A percentile compares a stretch with the other conserved stretches of the same genome.
These are phyloP conservation scores for Dendrothele bispora DNA, from an alignment of 768 basidiomycete genomes.

Conservation along the genomic window DNA sequence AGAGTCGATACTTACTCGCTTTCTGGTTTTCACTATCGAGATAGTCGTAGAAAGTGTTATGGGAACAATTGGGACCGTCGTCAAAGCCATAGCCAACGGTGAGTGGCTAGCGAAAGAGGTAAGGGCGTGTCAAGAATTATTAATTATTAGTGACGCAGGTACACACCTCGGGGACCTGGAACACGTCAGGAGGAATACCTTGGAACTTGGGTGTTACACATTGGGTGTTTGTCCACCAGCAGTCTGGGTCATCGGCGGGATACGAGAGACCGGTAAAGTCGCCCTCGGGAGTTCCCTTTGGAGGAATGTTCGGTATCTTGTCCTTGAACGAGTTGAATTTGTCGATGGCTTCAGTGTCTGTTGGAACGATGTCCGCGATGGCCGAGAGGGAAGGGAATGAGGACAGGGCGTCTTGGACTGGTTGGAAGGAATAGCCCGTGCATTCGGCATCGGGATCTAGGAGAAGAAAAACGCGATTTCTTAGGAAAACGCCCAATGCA, in stretches of 20 bases:
- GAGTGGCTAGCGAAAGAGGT: neutral
- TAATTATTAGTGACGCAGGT: neutral
- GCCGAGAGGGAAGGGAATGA: slow-evolving; percentile 47
- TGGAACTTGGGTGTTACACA: slow-evolving; percentile 48
- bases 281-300: neutral
- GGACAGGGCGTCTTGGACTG: slow-evolving; percentile 26
- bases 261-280: slow-evolving; percentile 25
- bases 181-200: slow-evolving; percentile 43
- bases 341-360: slow-evolving; percentile 38
- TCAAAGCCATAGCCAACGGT: slow-evolving; percentile 63
- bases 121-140: neutral
- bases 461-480: too few species aligned
- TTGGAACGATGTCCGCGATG: slow-evolving; percentile 38
- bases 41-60: slow-evolving; percentile 61
- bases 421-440: slow-evolving; percentile 38
- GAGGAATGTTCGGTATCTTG: slow-evolving; percentile 35
- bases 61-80: slow-evolving; percentile 65
- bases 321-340: slow-evolving; percentile 42
- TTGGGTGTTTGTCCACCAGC: slow-evolving; percentile 37
- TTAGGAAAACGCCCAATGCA: too few species aligned
- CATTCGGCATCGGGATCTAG: slow-evolving; percentile 40
- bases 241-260: slow-evolving; percentile 55
- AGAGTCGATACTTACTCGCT: slow-evolving; percentile 58
- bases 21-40: slow-evolving; percentile 51
- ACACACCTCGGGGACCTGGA: slow-evolving; percentile 45